Percentiles rank a stretch among this genome's conserved stretches.
Evolutionary conservation across 1,139 yeast genomes (phyloP).

Genomic region (Tardiomyces digboiensis): DNA sequence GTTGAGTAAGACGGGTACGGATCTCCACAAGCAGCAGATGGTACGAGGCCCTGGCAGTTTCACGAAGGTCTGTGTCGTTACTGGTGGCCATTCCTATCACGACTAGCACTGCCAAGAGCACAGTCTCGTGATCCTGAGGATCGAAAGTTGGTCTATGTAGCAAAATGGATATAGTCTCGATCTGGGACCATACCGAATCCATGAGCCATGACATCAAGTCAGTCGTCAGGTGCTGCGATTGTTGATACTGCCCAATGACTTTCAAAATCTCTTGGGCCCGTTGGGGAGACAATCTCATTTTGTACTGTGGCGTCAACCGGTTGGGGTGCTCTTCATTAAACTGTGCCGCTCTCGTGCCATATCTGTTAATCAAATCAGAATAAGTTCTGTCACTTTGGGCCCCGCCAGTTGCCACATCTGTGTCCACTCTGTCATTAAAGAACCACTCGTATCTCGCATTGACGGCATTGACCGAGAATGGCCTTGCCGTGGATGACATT

Average conservation of each 20-base stretch:
- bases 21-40: constrained; percentile 10
- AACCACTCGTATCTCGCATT: constrained; percentile 16
- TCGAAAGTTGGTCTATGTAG: constrained; percentile 34
- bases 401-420: constrained; percentile 13
- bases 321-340: neutral
- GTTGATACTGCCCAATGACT: neutral
- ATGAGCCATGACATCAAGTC: neutral
- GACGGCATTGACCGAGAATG: constrained; percentile 4
- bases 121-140: constrained; percentile 23
- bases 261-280: neutral
- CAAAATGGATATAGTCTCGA: constrained; percentile 15
- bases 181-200: constrained; percentile 11
- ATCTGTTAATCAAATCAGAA: constrained; percentile 6
- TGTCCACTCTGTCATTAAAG: constrained; percentile 16
- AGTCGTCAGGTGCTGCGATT: neutral
- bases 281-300: neutral
- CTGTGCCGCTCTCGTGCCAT: constrained; percentile 4
- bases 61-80: constrained; percentile 7
- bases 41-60: constrained; percentile 12
- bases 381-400: constrained; percentile 14
- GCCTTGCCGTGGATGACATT: constrained; percentile 1
- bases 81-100: constrained; percentile 30
- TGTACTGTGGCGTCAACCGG: neutral
- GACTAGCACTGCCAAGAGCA: constrained; percentile 28
- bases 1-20: constrained; percentile 7